A percentile compares a stretch with the other conserved stretches of the same genome.
phyloP scores from a whole-genome alignment of 2,329 filamentous ascomycete species.

The Paraconiothyrium sp. region DNA sequence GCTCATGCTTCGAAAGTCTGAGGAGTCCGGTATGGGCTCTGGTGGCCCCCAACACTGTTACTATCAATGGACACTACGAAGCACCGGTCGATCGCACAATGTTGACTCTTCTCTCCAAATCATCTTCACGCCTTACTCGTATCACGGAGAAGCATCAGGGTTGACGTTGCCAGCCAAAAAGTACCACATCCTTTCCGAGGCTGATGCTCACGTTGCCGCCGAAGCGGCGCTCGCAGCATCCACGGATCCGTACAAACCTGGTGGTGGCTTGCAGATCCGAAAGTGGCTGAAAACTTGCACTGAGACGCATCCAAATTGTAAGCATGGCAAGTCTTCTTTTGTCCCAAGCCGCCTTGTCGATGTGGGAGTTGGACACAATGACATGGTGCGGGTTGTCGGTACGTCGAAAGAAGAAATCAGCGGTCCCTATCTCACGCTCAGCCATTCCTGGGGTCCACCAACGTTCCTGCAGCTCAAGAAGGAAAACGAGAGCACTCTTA shows the following conservation, averaged over 20 bases:
- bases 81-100: slow-evolving; percentile 7
- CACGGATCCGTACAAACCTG: background rate
- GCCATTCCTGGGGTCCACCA: slow-evolving; percentile 32
- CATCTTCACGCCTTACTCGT: background rate
- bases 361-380: background rate
- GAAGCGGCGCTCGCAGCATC: background rate
- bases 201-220: background rate
- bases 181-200: background rate
- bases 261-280: slow-evolving; percentile 4
- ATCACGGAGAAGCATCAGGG: background rate
- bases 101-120: background rate
- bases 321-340: background rate
- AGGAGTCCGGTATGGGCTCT: background rate
- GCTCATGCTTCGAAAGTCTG: too few relatives aligned
- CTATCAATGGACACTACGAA: background rate
- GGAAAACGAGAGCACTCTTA: background rate
- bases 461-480: slow-evolving; percentile 12
- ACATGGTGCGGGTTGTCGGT: slow-evolving; percentile 18
- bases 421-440: slow-evolving; percentile 32
- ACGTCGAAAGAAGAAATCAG: slow-evolving; percentile 17
- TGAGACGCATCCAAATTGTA: slow-evolving; percentile 5
- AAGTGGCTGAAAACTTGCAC: slow-evolving; percentile 1
- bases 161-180: background rate
- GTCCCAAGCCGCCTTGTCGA: slow-evolving; percentile 25
- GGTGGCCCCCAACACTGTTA: background rate